phyloP scores from a whole-genome alignment of 2,329 filamentous ascomycete genomes.

The Ceratocystiopsis brevicomis region DNA sequence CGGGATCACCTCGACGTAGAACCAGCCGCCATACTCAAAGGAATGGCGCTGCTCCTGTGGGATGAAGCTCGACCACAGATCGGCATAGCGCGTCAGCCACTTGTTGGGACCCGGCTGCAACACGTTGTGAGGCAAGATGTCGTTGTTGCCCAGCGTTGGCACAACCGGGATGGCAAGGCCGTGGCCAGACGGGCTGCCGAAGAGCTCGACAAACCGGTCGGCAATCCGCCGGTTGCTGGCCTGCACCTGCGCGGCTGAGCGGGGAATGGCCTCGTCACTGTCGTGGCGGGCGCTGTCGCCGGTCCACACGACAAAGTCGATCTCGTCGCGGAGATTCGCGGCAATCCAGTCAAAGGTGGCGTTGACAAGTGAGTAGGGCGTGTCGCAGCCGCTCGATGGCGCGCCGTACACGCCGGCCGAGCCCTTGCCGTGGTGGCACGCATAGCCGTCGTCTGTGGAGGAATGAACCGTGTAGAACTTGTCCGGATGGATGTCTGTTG shows the following conservation, averaged over 20 bases:
- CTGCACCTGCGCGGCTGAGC: conserved; percentile 57
- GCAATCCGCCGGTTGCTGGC: conserved; percentile 58
- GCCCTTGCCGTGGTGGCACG: conserved; percentile 66
- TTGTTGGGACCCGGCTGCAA: conserved; percentile 68
- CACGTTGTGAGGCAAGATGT: conserved; percentile 93
- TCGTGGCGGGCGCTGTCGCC: conserved; percentile 82
- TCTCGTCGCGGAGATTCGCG: conserved; percentile 52
- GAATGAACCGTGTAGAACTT: conserved; percentile 66
- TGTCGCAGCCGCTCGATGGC: conserved; percentile 76
- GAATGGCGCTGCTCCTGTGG: conserved; percentile 81
- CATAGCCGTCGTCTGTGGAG: conserved; percentile 45
- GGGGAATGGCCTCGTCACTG: conserved; percentile 63
- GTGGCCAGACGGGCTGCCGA: conserved; percentile 35
- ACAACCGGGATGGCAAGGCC: conserved; percentile 61
- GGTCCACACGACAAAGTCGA: conserved; percentile 89
- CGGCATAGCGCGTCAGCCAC: conserved; percentile 60
- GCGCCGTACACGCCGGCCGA: conserved; percentile 66
- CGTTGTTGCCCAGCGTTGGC: conserved; percentile 90
- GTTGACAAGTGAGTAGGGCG: conserved; percentile 61
- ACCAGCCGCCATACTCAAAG: conserved; percentile 89
- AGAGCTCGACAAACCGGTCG: conserved; percentile 56
- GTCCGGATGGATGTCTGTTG: conserved; percentile 76
- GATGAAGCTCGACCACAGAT: conserved; percentile 74
- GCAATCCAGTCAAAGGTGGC: conserved; percentile 81
- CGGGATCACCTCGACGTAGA: conserved; percentile 80